A percentile compares a stretch with the other conserved stretches of the same genome.
Conservation (phyloP, 2,329 filamentous ascomycete species). For the Ambrosiella xylebori region DNA sequence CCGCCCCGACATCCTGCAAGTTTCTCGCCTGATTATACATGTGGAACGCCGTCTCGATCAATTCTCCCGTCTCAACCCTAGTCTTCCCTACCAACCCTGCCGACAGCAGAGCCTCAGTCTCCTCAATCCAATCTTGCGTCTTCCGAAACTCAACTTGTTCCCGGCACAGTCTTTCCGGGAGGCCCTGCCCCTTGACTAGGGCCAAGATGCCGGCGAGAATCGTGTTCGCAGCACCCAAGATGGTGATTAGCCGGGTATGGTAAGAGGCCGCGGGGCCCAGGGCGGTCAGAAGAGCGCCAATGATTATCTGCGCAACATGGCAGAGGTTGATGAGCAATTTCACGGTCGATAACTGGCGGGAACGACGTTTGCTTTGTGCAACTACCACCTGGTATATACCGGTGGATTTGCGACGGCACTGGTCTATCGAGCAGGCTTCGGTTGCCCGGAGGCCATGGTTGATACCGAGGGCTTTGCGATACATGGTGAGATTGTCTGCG, state of each 20-base stretch:
- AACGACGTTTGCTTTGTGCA: neutral
- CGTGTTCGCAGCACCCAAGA: conserved; percentile 45
- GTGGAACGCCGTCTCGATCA: conserved; percentile 27
- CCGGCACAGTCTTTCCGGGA: conserved; percentile 29
- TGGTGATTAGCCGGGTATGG: conserved; percentile 34
- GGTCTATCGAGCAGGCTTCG: neutral
- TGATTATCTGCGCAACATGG: conserved; percentile 29
- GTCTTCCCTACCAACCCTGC: conserved; percentile 26
- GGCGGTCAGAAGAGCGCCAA: conserved; percentile 30
- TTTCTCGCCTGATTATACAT: conserved; percentile 25
- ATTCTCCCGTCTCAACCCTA: conserved; percentile 24
- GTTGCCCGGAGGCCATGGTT: neutral
- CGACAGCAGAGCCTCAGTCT: conserved; percentile 29
- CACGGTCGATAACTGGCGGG: conserved; percentile 21
- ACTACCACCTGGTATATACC: conserved; percentile 5
- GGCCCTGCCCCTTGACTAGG: conserved; percentile 32
- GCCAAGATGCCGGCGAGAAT: conserved; percentile 44
- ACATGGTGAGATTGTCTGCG: conserved; percentile 1
- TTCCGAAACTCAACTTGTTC: conserved; percentile 29
- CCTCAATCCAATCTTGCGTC: conserved; percentile 36
- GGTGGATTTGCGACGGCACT: conserved; percentile 4
- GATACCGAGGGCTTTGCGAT: conserved; percentile 9
- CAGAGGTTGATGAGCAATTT: conserved; percentile 24
- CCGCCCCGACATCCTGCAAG: conserved; percentile 5
- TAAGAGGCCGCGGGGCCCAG: conserved; percentile 29